Percentiles rank a stretch among this genome's conserved stretches.
Evolutionary conservation across 352 stramenopile species (phyloP).

Genomic region (Globisporangium ultimum): DNA sequence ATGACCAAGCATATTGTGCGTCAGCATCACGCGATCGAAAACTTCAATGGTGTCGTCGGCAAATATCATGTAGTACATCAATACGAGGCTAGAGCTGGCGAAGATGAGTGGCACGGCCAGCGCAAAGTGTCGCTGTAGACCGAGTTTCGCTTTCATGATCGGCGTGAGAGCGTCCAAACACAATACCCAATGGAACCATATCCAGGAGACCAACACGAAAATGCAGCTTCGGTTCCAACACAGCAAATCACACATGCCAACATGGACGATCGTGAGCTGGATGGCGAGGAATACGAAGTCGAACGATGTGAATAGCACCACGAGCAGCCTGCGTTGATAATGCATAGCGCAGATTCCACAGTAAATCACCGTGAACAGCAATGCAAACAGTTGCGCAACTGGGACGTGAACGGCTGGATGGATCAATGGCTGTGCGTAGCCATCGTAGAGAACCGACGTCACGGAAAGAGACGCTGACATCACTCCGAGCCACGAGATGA

Average conservation of each 20-base stretch:
- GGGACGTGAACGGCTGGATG: too few species aligned
- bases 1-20: not conserved
- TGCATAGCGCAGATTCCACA: conserved; percentile 3
- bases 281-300: conserved; percentile 18
- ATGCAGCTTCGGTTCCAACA: conserved; percentile 1
- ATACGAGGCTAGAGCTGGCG: not conserved
- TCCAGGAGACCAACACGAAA: conserved; percentile 1
- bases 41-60: not conserved
- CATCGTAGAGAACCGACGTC: not conserved
- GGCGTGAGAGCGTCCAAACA: conserved; percentile 10
- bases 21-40: not conserved
- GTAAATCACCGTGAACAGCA: conserved; percentile 6
- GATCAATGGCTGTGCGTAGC: not conserved
- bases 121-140: not conserved
- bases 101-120: not conserved
- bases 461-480: too few species aligned
- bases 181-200: conserved; percentile 16
- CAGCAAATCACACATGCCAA: conserved; percentile 18
- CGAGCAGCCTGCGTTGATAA: conserved; percentile 14
- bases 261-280: conserved; percentile 13
- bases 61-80: not conserved
- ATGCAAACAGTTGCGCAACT: not conserved
- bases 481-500: not conserved
- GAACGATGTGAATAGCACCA: conserved; percentile 14
- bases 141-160: conserved; percentile 1